Evolutionary conservation across 176 grass and related monocot genomes (phyloP), one percentile per base, ranked within the genome.

Genomic region (Eragrostis nindensis): DNA sequence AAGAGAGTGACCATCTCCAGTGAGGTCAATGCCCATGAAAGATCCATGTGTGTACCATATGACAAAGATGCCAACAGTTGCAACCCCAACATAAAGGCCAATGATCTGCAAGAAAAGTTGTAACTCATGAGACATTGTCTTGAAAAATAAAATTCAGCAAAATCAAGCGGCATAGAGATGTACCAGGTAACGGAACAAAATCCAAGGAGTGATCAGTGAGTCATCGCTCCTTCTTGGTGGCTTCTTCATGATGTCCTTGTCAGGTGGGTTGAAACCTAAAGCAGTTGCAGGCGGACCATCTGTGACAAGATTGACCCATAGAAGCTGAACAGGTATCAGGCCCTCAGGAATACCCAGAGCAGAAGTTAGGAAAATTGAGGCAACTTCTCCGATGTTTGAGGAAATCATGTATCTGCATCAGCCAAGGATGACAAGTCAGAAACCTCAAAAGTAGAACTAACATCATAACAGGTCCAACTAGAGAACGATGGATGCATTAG

Each of bases 161-260:
- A 62, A 43, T n/a, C 36, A 0, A 75, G 53, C 4, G 84, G 14
- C 68, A 62, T 2, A 19, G 42, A 36, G 44, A 55, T 48, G 67
- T 93, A 99, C 96, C 90, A 93, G 86, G 64, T 99, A 99, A 21
- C 96, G 92, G 76, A 99, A 93, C 70, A 99, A 81, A 77, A 99
- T 99, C 92, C 96, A 99, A 60, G 90, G 86, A 82, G 92, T 93
- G 25, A 99, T 99, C 43, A 99, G 83, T 29, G 96, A 93, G 76
- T 95, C 96, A 30, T 95, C 86, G 5, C 90, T 95, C 68, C 74
- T 95, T 54, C 96, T 83, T 46, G 96, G 96, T 11, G 90, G 96
- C 49, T 99, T 99, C 86, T 93, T 99, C 96, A 99, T 99, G 42
- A 99, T 99, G 83, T 95, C 96, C 68, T 95, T 95, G 61, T 99